Conservation (phyloP, 352 stramenopile genomes). For the Plasmopara halstedii region DNA sequence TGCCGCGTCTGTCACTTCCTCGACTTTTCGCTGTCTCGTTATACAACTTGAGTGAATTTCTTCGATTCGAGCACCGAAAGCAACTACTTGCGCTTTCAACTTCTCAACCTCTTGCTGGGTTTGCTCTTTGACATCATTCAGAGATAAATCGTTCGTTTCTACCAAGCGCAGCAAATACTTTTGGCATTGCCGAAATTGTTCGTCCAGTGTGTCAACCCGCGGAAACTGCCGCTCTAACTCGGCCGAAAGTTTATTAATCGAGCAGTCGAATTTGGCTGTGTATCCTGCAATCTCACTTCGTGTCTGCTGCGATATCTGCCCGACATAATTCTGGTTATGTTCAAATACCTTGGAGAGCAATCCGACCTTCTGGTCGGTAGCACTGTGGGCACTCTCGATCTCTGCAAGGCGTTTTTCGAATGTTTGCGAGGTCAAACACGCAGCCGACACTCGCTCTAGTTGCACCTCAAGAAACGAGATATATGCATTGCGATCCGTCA, state of each 20-base stretch:
- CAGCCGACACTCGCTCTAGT: conserved; percentile 78
- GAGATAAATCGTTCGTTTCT: conserved; percentile 19
- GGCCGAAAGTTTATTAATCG: conserved; percentile 57
- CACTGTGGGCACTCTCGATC: conserved; percentile 36
- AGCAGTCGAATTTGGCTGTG: conserved; percentile 36
- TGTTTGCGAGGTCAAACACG: conserved; percentile 61
- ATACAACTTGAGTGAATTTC: conserved; percentile 24
- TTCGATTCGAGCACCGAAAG: conserved; percentile 35
- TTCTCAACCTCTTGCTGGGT: conserved; percentile 38
- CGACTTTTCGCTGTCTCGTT: conserved; percentile 30
- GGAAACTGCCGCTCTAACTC: conserved; percentile 33
- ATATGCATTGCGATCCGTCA: conserved; percentile 82
- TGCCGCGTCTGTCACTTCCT: conserved; percentile 30
- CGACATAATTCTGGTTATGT: conserved; percentile 65
- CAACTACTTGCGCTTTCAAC: conserved; percentile 41
- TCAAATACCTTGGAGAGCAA: conserved; percentile 63
- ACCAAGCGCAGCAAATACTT: conserved; percentile 30
- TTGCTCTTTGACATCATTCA: conserved; percentile 17
- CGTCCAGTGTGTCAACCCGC: conserved; percentile 25
- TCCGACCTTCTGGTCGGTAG: conserved; percentile 47
- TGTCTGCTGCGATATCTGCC: conserved; percentile 41
- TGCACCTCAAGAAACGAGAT: conserved; percentile 86
- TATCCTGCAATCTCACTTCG: conserved; percentile 28
- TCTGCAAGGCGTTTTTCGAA: conserved; percentile 55
- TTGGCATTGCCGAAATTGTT: conserved; percentile 36